phyloP scores from a whole-genome alignment of 2,329 filamentous ascomycete genomes.

The Colletotrichum paranaense region DNA sequence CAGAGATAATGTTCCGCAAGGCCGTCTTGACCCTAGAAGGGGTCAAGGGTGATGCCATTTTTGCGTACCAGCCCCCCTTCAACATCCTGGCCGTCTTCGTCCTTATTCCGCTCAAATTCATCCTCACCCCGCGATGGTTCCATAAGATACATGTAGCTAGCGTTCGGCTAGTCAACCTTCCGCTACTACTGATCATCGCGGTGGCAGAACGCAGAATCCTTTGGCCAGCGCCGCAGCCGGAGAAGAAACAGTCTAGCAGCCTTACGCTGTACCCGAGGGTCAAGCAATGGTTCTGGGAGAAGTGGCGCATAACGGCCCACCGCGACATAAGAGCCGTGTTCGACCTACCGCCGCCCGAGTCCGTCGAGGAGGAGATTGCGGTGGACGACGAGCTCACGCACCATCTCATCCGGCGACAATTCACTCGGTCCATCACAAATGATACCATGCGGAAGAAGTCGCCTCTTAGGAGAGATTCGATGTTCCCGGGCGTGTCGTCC shows the following conservation, averaged over 20 bases:
- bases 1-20: slow-evolving; percentile 86
- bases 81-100: slow-evolving; percentile 82
- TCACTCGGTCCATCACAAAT: slow-evolving; percentile 57
- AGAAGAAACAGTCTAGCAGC: slow-evolving; percentile 36
- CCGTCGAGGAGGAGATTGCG: slow-evolving; percentile 66
- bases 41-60: slow-evolving; percentile 86
- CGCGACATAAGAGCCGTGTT: slow-evolving; percentile 80
- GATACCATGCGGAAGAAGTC: slow-evolving; percentile 45
- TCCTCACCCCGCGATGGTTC: slow-evolving; percentile 86
- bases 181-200: slow-evolving; percentile 77
- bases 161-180: slow-evolving; percentile 80
- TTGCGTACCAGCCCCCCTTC: slow-evolving; percentile 85
- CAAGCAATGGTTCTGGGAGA: slow-evolving; percentile 70
- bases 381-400: slow-evolving; percentile 69
- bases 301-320: slow-evolving; percentile 76
- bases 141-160: slow-evolving; percentile 88
- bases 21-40: slow-evolving; percentile 87
- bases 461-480: slow-evolving; percentile 64
- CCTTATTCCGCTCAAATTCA: slow-evolving; percentile 80
- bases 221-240: slow-evolving; percentile 57
- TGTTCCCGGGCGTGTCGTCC: slow-evolving; percentile 63
- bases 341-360: slow-evolving; percentile 75
- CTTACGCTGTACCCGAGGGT: slow-evolving; percentile 40
- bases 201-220: slow-evolving; percentile 76
- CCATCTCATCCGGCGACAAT: slow-evolving; percentile 69